Conservation (phyloP, 768 basidiomycete genomes). For the Pleurotus sapidus region DNA sequence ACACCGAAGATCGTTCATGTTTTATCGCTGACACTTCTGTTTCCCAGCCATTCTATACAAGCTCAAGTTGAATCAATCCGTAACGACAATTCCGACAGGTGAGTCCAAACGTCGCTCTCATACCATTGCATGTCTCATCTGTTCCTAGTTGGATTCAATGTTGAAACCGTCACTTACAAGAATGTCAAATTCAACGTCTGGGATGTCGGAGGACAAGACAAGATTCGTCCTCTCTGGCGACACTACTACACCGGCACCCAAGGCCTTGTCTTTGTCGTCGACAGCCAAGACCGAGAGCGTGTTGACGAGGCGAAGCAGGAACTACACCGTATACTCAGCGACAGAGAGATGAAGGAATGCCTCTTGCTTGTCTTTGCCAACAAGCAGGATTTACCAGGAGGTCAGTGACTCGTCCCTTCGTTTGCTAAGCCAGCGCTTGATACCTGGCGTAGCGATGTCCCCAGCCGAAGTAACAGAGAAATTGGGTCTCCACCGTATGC, state of each 20-base stretch:
- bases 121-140: constrained; percentile 1
- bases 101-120: constrained; percentile 16
- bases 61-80: constrained; percentile 97
- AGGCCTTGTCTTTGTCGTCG: constrained; percentile 97
- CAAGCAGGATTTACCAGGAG: constrained; percentile 97
- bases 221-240: constrained; percentile 97
- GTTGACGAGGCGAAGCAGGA: constrained; percentile 97
- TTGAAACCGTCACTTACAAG: constrained; percentile 99
- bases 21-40: background rate
- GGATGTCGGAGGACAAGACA: constrained; percentile 99
- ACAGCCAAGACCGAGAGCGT: constrained; percentile 92
- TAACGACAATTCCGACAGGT: constrained; percentile 98
- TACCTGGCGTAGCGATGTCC: constrained; percentile 77
- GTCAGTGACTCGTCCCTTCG: constrained; percentile 40
- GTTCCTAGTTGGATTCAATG: constrained; percentile 91
- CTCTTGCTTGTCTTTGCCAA: constrained; percentile 97
- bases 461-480: constrained; percentile 99
- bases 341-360: constrained; percentile 98
- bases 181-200: constrained; percentile 95
- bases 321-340: constrained; percentile 91
- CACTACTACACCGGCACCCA: constrained; percentile 99
- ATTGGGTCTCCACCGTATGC: constrained; percentile 92
- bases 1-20: background rate
- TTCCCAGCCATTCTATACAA: constrained; percentile 93
- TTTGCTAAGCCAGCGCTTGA: constrained; percentile 3